Base-by-base conservation (phyloP, 1,284 basidiomycete genomes). In the Ganoderma lucidum region DNA sequence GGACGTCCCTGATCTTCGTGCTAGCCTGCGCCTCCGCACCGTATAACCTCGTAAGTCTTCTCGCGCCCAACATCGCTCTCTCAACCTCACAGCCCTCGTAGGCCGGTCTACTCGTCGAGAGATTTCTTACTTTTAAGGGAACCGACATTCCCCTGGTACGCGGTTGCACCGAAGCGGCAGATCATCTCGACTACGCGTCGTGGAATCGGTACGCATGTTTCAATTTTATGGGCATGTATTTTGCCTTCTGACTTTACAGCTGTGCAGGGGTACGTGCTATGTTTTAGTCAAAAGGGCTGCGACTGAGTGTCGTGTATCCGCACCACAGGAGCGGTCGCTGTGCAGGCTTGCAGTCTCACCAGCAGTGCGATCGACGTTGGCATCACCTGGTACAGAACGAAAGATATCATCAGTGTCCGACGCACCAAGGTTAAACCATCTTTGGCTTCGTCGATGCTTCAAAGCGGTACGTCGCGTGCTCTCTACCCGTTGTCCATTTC, bases 1-100 rank as follows among this genome's bases (percentile, higher is more conserved):
- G 67, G 68, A 71, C 72, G 6, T 45, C 41, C 5, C 3, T 73
- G 0, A 37, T 71, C 2, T 9, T 69, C 6, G 19, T 69, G 2
- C 45, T 69, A 6, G 63, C 67, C 3, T 32, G 39, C 44, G 17
- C 59, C 19, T 17, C 58, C 1, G 41, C 69, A 14, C 67, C 67
- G 1, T 19, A 51, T 6, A 67, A 66, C 41, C 35, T 72, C 19
- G 68, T 69, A 45, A 44, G 35, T 8, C 10, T 10, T 14, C 41
- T 1, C 10, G 12, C 19, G 32, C 17, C 35, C 6, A 30, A 17
- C 15, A 2, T 14, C 17, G n/a, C 62, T 37, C 60, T 48, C 9
- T 6, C 68, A 44, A 66, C 41, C 41, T 59, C 6, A 59, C 35
- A 9, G 9, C 35, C 9, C 8, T 1, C 2, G 19, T 15, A 59